Evolutionary conservation across 2,329 filamentous ascomycete species (phyloP).

Genomic region (Teratosphaeria nubilosa): DNA sequence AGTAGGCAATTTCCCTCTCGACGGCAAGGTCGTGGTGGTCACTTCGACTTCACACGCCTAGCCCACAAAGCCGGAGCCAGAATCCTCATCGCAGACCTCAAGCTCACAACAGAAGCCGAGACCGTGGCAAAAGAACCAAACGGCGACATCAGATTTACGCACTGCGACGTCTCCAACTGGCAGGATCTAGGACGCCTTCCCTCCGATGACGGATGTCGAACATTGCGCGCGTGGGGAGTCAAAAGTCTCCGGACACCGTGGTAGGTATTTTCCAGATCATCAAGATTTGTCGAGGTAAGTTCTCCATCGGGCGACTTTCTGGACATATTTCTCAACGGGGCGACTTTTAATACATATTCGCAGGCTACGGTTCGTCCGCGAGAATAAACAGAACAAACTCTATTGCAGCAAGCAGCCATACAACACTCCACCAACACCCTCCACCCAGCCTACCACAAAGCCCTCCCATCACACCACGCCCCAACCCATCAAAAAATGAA

Average conservation of each 20-base stretch:
- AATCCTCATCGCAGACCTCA: constrained; percentile 28
- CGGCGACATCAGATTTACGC: constrained; percentile 15
- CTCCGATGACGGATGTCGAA: neutral
- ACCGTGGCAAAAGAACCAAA: constrained; percentile 13
- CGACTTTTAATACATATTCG: neutral
- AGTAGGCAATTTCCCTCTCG: constrained; percentile 15
- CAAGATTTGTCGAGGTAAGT: neutral
- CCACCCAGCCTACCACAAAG: no score
- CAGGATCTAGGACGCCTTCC: constrained; percentile 21
- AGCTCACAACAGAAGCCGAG: constrained; percentile 22
- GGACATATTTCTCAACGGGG: neutral
- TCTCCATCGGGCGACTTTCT: neutral
- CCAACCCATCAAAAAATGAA: no score
- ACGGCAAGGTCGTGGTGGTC: constrained; percentile 15
- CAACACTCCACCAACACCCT: neutral
- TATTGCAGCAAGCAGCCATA: neutral
- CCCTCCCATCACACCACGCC: no score
- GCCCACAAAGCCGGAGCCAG: constrained; percentile 14
- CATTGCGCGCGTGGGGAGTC: no score
- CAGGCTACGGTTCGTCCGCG: neutral
- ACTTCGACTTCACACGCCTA: constrained; percentile 16
- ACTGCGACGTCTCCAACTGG: constrained; percentile 27
- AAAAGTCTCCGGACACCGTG: no score
- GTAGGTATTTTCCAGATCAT: neutral
- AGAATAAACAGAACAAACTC: neutral